Evolutionary conservation across 768 basidiomycete species (phyloP), one percentile per base, ranked within the genome.

Genomic region (Mrakia hoshinonis): DNA sequence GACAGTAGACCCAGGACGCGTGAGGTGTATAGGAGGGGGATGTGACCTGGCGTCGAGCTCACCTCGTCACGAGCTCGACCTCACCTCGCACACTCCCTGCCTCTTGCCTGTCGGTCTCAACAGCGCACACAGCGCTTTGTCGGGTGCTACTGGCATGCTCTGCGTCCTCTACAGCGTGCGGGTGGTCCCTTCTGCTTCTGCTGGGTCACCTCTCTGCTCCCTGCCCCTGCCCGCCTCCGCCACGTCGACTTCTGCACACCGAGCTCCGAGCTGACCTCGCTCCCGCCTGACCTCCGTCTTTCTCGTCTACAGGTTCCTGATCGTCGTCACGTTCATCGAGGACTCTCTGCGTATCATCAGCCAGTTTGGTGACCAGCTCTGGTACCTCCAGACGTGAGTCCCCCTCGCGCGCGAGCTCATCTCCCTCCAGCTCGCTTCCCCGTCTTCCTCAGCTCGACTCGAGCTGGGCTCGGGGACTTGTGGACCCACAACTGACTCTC

Each of bases 291-390:
- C 15, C 43, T 26, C 34, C 22, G n/a, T 46, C 31, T 6, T 55
- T 36, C 60, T 13, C 34, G 13, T 24, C 24, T 31, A 6, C 54
- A 72, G 96, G 76, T 98, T 97, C 81, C 81, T 99, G 72, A 98
- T 98, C 80, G 92, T 99, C 66, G 92, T 96, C 51, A 99, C 96
- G 12, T 99, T 99, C 82, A 83, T 94, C 80, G 96, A 99, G 83
- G 96, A 99, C 78, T 91, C 96, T 11, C 80, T 95, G 77, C 83
- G 96, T 74, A 98, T 98, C 77, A 67, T 91, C 72, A 91, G 92
- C 3, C 95, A 98, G 79, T 98, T 93, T 92, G 79, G 86, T 61
- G 96, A 99, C 82, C 96, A 99, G 81, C 85, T 96, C 68, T 99
- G 95, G 92, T 99, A 97, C 81, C 83, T 99, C 77, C 91, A 97